Conservation (phyloP, 2,329 filamentous ascomycete species). For the Claviceps sp. region DNA sequence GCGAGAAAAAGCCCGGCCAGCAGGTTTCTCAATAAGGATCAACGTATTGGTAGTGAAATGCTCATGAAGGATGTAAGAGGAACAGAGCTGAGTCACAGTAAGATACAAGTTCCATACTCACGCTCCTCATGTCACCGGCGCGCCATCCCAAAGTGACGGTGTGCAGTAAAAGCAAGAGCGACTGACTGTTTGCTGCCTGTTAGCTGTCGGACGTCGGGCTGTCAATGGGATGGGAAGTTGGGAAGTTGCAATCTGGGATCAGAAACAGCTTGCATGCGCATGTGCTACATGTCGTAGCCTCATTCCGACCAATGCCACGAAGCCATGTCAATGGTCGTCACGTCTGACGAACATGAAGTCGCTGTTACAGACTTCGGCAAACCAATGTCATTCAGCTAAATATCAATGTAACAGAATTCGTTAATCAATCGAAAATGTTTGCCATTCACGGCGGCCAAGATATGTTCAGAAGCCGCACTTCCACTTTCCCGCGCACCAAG, state of each 20-base stretch:
- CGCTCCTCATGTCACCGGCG: background rate
- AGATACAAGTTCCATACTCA: background rate
- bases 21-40: conserved; percentile 5
- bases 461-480: conserved; percentile 1
- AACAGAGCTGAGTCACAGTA: background rate
- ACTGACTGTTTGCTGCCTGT: background rate
- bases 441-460: background rate
- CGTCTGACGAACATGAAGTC: background rate
- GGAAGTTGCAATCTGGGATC: conserved; percentile 1
- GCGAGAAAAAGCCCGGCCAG: conserved; percentile 4
- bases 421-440: conserved; percentile 1
- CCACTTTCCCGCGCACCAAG: background rate
- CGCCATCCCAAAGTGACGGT: conserved; percentile 2
- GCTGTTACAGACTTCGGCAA: background rate
- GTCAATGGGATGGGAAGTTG: conserved; percentile 1
- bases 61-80: background rate
- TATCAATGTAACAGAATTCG: background rate
- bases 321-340: background rate
- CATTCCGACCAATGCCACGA: background rate
- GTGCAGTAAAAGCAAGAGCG: conserved; percentile 5
- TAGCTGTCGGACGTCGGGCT: background rate
- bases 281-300: background rate
- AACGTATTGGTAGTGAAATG: background rate
- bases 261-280: conserved; percentile 2
- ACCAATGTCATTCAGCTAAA: background rate